These are phyloP conservation scores for Clonostachys rhizophaga DNA, from an alignment of 2,329 filamentous ascomycete genomes.

Conservation along the genomic window DNA sequence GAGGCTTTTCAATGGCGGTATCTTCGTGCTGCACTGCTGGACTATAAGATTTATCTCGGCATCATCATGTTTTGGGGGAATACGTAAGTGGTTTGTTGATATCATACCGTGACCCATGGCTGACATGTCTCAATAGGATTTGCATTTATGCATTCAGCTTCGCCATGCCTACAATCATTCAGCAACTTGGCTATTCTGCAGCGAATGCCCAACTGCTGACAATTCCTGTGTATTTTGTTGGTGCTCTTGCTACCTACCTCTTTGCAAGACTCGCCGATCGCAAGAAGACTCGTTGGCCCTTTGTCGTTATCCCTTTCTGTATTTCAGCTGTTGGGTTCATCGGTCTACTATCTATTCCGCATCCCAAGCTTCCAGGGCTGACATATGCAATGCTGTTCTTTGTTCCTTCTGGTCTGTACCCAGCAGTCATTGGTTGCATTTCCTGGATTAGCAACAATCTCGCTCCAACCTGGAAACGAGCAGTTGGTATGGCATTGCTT, in stretches of 20 bases:
- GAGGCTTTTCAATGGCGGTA: conserved; percentile 2
- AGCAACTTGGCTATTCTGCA: conserved; percentile 29
- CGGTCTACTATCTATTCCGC: conserved; percentile 5
- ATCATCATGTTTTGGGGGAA: conserved; percentile 30
- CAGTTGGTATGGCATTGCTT: conserved; percentile 6
- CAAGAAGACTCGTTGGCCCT: conserved; percentile 3
- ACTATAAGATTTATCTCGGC: conserved; percentile 33
- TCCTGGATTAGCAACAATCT: conserved; percentile 9
- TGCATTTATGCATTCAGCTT: conserved; percentile 17
- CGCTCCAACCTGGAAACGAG: conserved; percentile 6
- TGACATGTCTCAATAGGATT: not conserved
- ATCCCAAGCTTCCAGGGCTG: conserved; percentile 12
- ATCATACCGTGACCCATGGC: not conserved
- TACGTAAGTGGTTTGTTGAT: conserved; percentile 4
- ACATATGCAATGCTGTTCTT: conserved; percentile 18
- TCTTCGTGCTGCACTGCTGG: conserved; percentile 19
- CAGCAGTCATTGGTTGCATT: conserved; percentile 14
- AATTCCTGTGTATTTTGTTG: conserved; percentile 2
- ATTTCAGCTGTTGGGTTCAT: conserved; percentile 5
- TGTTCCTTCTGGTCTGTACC: conserved; percentile 15
- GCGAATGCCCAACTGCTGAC: conserved; percentile 13
- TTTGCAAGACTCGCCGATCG: conserved; percentile 4
- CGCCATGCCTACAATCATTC: conserved; percentile 28
- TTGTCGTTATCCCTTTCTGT: conserved; percentile 5
- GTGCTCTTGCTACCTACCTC: conserved; percentile 2